Evolutionary conservation across 2,329 filamentous ascomycete genomes (phyloP), one percentile per base, ranked within the genome.

Genomic region (Exophiala bonariae): DNA sequence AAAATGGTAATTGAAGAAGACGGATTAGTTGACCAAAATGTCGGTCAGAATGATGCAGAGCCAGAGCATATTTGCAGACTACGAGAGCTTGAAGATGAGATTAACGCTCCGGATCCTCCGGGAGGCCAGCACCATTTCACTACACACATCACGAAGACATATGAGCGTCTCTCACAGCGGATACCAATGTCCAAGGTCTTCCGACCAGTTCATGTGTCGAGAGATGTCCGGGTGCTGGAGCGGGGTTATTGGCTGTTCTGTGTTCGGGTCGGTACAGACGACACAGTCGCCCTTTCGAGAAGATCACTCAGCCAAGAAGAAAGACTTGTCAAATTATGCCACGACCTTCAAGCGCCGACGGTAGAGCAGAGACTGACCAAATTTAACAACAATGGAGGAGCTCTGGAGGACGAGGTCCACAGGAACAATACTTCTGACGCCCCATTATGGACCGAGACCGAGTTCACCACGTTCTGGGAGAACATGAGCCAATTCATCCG

Each of bases 221-320:
- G 84, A 3, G 61, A 66, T 0, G 67, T 86, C 1, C 67, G 75
- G 2, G 66, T 68, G 0, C 78, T 85, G 30, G 89, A 95, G 63
- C 77, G 91, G 13, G 91, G 90, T 1, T 83, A 87, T 66, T 96
- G 91, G 91, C 65, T 74, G 2, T 59, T 96, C 3, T 71, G 71
- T 4, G 76, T 82, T 13, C 80, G 81, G 39, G 69, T 95, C 26
- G 69, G 69, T 4, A 72, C 71, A 19, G 82, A 82, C 0, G 68
- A 73, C 17, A 77, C 79, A 0, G 86, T 86, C 3, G 80, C 55
- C 66, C 62, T 6, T 17, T 33, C 16, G 41, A 48, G 16, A 32
- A 17, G 11, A 14, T 17, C 16, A 19, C 7, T 20, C 6, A 22
- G 35, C 22, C n/a, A 35, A 10, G 14, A 39, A 31, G 41, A 34